Evolutionary conservation across 441 rosid genomes (phyloP), one percentile per base, ranked within the genome.

Genomic region (Adansonia rubrostipa): DNA sequence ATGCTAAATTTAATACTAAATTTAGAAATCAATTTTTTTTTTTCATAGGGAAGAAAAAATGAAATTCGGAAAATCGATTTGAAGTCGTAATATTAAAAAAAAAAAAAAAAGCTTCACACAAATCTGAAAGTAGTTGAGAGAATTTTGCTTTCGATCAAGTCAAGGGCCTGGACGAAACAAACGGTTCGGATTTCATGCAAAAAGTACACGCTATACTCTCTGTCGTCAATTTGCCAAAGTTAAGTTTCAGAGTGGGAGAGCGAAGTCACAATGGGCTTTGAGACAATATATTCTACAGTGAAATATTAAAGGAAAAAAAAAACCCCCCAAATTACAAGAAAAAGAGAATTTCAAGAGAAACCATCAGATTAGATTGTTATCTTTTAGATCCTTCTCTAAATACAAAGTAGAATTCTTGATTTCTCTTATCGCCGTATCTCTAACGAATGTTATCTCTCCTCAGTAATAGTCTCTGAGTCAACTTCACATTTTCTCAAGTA

Each of bases 371-470:
- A 40, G 65, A 54, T 66, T 24, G n/a, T 13, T 9, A 57, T 57
- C 17, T 73, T 77, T 71, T 24, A 62, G 82, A 79, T 82, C 85
- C 68, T 47, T 44, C 8, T 11, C 2, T 20, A 42, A 77, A 53
- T 65, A 65, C 47, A 42, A 47, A 50, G 70, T 48, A 13, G 56
- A 69, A 5, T 75, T 15, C 63, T 50, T 69, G 73, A 68, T 66
- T 36, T 50, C 75, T 9, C 45, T 77, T 56, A 15, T 65, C 67
- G n/a, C 45, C 22, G 45, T 28, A 24, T 75, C 63, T 74, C 48
- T 56, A 33, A 15, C 58, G 48, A 48, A 77, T 60, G 71, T 67
- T 60, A 20, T 28, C 19, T 33, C 48, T 36, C 42, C 6, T 58
- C 44, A 54, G 73, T 54, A 54, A 47, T n/a, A 15, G 50, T 62